A percentile compares a stretch with the other conserved stretches of the same genome.
Evolutionary conservation across 2,329 filamentous ascomycete species (phyloP).

Genomic region (Aciculosporium take): DNA sequence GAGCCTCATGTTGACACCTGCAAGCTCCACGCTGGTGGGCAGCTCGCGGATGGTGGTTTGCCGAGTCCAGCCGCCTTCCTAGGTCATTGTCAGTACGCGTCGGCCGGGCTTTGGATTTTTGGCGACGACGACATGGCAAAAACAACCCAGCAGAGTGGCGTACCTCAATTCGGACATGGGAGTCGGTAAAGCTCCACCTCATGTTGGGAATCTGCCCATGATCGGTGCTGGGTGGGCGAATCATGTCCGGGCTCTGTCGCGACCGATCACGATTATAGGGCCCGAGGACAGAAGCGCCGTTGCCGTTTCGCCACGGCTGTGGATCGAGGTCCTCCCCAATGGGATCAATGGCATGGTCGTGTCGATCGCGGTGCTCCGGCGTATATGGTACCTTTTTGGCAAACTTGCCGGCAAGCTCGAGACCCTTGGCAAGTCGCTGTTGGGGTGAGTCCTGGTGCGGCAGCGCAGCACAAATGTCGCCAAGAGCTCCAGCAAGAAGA

Average conservation of each 20-base stretch:
- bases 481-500: conserved; percentile 14
- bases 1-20: conserved; percentile 66
- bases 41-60: conserved; percentile 57
- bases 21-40: conserved; percentile 52
- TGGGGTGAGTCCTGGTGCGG: conserved; percentile 36
- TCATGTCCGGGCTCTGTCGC: conserved; percentile 54
- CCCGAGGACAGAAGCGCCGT: conserved; percentile 52
- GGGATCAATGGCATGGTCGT: conserved; percentile 48
- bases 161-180: conserved; percentile 49
- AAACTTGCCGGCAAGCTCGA: conserved; percentile 29
- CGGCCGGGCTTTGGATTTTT: background rate
- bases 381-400: conserved; percentile 37
- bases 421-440: conserved; percentile 37
- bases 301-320: conserved; percentile 47
- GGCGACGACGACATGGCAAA: background rate
- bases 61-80: conserved; percentile 65
- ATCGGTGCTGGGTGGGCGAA: conserved; percentile 60
- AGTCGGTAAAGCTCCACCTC: conserved; percentile 57
- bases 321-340: conserved; percentile 47
- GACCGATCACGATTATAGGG: conserved; percentile 56
- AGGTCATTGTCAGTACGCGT: conserved; percentile 4
- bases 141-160: conserved; percentile 7
- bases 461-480: conserved; percentile 12
- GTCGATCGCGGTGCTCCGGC: conserved; percentile 44
- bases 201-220: conserved; percentile 57